These are phyloP conservation scores for Phytopythium kandeliae DNA, from an alignment of 352 stramenopile species.

Conservation along the genomic window DNA sequence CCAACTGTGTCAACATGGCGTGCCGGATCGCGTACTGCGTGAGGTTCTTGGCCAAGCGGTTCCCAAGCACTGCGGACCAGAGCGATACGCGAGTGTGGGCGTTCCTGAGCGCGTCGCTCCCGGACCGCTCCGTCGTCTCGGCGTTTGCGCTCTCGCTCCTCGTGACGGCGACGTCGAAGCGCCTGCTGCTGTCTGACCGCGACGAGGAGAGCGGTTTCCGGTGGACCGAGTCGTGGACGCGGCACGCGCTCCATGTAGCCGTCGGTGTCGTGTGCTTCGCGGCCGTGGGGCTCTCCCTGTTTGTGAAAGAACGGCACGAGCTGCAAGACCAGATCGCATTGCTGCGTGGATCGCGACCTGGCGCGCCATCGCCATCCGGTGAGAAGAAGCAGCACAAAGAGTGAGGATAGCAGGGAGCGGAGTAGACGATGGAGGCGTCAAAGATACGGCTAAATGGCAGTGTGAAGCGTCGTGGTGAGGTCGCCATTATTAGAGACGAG, in stretches of 20 bases:
- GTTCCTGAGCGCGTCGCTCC: slow-evolving; percentile 52
- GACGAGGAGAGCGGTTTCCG: not conserved
- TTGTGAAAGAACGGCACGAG: slow-evolving; percentile 41
- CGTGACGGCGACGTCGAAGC: slow-evolving; percentile 33
- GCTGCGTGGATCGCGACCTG: slow-evolving; percentile 13
- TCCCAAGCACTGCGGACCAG: slow-evolving; percentile 11
- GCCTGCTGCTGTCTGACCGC: slow-evolving; percentile 20
- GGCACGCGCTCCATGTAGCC: slow-evolving; percentile 36
- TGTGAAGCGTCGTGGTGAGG: not conserved
- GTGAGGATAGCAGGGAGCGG: not conserved
- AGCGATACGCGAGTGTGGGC: slow-evolving; percentile 5
- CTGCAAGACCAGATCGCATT: slow-evolving; percentile 25
- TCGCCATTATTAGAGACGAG: no score
- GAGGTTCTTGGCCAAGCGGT: slow-evolving; percentile 58
- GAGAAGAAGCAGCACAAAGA: slow-evolving; percentile 15
- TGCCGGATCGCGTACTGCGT: slow-evolving; percentile 83
- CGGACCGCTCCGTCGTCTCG: slow-evolving; percentile 36
- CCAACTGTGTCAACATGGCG: slow-evolving; percentile 86
- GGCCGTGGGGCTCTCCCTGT: slow-evolving; percentile 28
- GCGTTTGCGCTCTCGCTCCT: slow-evolving; percentile 36
- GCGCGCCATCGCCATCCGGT: slow-evolving; percentile 8
- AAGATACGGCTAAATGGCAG: not conserved
- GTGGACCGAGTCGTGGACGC: slow-evolving; percentile 19
- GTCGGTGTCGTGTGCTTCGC: slow-evolving; percentile 44
- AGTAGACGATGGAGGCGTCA: not conserved